Conservation (phyloP, 164 flowering plant species). For the Macadamia integrifolia region DNA sequence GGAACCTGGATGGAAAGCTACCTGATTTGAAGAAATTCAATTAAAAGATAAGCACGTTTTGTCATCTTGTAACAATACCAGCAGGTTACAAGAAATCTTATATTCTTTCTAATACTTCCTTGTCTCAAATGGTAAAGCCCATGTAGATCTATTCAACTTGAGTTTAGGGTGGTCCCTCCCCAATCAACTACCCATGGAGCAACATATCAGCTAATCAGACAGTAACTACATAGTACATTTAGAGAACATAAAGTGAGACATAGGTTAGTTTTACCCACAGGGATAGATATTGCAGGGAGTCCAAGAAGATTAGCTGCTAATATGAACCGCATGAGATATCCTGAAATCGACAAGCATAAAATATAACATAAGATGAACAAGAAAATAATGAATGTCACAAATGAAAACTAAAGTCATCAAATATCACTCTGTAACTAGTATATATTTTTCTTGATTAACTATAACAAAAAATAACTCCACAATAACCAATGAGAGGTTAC, state of each 20-base stretch:
- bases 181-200: not conserved
- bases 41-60: not conserved
- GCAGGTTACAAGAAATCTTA: too few species aligned
- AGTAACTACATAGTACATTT: not conserved
- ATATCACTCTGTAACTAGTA: not conserved
- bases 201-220: not conserved
- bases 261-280: constrained; percentile 44
- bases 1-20: not conserved
- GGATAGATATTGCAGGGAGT: constrained; percentile 87
- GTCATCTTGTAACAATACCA: not conserved
- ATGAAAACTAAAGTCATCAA: not conserved
- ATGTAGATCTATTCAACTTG: too few species aligned
- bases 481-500: not conserved
- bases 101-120: too few species aligned
- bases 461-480: too few species aligned
- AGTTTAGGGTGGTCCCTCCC: too few species aligned
- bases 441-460: too few species aligned
- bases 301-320: constrained; percentile 88
- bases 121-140: too few species aligned
- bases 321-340: constrained; percentile 78
- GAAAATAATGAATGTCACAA: not conserved
- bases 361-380: not conserved
- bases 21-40: not conserved
- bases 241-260: not conserved
- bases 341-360: constrained; percentile 31